Evolutionary conservation across 2,329 filamentous ascomycete species (phyloP), one percentile per base, ranked within the genome.

Genomic region (Pseudonectria buxi): DNA sequence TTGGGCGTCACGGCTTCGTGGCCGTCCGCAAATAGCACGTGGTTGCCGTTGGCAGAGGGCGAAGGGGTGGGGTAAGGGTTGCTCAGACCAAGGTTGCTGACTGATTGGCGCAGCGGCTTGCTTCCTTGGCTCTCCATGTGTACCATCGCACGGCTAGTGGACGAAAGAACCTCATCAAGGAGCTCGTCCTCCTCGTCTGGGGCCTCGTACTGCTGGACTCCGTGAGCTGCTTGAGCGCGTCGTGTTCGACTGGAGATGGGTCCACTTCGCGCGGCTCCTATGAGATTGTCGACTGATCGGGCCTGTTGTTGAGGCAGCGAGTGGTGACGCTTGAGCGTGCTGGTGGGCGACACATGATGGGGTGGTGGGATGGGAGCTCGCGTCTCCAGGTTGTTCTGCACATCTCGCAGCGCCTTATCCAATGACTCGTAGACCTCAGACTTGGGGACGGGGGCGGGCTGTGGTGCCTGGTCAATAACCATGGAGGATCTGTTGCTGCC

Each of bases 151-250:
- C 76, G 78, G 51, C 82, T 81, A 0, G 88, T 85, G 6, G 85
- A 86, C 32, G 80, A 75, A 28, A 95, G 69, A 14, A 81, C 88
- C 62, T 98, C 92, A 49, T 95, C 89, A 9, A 96, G 72, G 9
- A 98, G 73, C 63, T 98, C 92, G 40, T 98, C 92, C 56, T 96
- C 90, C 61, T 98, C 92, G 52, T 94, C 89, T 1, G 92, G 87
- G 0, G 89, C 89, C 55, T 98, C 92, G 56, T 96, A 95, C 43
- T 86, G 82, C 51, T 85, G 83, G 32, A 84, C 78, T 4, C 84
- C 83, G 43, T 87, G 82, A 4, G 57, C 56, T 11, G 86, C 81
- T 57, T 94, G 75, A 10, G 86, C 83, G 41, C 87, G 76, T 39
- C 90, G 74, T 11, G 88, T 92, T 43, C 89, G 75, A 58, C 82